These are phyloP conservation scores for Serendipita sp. DNA, from an alignment of 768 basidiomycete genomes.

Conservation along the genomic window DNA sequence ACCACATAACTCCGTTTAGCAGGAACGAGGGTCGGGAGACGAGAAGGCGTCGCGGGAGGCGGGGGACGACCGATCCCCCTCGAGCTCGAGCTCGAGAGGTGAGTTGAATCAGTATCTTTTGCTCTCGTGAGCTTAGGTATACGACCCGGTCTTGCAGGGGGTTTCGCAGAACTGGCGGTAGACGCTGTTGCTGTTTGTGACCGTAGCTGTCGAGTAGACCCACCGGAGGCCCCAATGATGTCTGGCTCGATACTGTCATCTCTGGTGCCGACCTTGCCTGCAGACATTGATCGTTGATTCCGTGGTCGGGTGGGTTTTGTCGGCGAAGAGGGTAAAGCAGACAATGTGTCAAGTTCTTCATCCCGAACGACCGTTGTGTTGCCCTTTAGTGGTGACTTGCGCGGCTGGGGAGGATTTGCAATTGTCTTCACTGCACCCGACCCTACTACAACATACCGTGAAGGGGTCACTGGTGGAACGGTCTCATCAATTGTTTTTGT, in stretches of 20 bases:
- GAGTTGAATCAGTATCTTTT: not conserved
- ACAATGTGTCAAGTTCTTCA: slow-evolving; percentile 42
- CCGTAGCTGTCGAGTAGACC: not conserved
- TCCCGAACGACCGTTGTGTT: slow-evolving; percentile 17
- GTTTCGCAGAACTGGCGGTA: not conserved
- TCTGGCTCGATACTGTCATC: not conserved
- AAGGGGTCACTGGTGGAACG: slow-evolving; percentile 67
- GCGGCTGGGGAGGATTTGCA: slow-evolving; percentile 66
- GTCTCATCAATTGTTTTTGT: slow-evolving; percentile 16
- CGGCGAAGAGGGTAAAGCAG: slow-evolving; percentile 37
- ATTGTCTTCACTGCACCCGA: slow-evolving; percentile 56
- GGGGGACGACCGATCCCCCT: slow-evolving; percentile 33
- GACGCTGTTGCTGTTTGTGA: not conserved
- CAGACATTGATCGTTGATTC: slow-evolving; percentile 1
- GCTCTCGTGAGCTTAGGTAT: not conserved
- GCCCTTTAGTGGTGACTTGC: slow-evolving; percentile 50
- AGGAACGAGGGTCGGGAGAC: slow-evolving; percentile 54
- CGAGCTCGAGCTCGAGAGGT: slow-evolving; percentile 21
- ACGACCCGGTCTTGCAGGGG: not conserved
- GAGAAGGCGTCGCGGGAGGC: slow-evolving; percentile 50
- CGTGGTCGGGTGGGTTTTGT: slow-evolving; percentile 21
- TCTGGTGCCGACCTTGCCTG: not conserved
- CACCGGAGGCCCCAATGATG: not conserved
- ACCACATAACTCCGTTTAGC: slow-evolving; percentile 30
- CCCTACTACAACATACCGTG: slow-evolving; percentile 55